Conservation (phyloP, 192 early-diverging fungal species). For the Coemansia guatemalensis region DNA sequence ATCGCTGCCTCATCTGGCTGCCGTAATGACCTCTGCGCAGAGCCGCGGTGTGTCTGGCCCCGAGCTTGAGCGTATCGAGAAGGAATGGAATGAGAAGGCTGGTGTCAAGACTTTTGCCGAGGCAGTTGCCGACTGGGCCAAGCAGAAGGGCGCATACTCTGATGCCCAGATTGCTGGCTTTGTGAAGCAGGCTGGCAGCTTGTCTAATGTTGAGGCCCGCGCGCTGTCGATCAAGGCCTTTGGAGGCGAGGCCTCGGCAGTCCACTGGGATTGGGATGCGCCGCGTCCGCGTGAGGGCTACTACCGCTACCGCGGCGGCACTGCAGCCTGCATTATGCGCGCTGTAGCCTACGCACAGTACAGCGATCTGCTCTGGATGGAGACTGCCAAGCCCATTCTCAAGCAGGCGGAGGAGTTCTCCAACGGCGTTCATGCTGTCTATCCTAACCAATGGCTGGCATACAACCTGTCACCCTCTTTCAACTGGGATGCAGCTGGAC, state of each 20-base stretch:
- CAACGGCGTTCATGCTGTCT: conserved; percentile 72
- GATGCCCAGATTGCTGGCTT: conserved; percentile 58
- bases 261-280: conserved; percentile 88
- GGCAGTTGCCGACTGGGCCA: conserved; percentile 70
- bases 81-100: conserved; percentile 78
- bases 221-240: conserved; percentile 64
- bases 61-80: conserved; percentile 79
- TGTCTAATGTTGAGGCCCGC: conserved; percentile 86
- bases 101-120: conserved; percentile 78
- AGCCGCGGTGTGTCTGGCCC: conserved; percentile 65
- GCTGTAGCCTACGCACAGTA: conserved; percentile 82
- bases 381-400: conserved; percentile 93
- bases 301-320: conserved; percentile 96
- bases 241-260: conserved; percentile 43
- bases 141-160: conserved; percentile 40
- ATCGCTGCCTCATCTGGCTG: conserved; percentile 64
- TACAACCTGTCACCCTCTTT: conserved; percentile 98
- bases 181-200: conserved; percentile 45
- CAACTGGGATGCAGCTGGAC: conserved; percentile 98
- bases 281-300: conserved; percentile 93
- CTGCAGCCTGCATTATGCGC: conserved; percentile 82
- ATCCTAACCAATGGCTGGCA: conserved; percentile 84
- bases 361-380: conserved; percentile 95
- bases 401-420: conserved; percentile 91
- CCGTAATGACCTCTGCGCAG: conserved; percentile 82